phyloP scores from a whole-genome alignment of 2,329 filamentous ascomycete genomes.

The Alternaria panax region DNA sequence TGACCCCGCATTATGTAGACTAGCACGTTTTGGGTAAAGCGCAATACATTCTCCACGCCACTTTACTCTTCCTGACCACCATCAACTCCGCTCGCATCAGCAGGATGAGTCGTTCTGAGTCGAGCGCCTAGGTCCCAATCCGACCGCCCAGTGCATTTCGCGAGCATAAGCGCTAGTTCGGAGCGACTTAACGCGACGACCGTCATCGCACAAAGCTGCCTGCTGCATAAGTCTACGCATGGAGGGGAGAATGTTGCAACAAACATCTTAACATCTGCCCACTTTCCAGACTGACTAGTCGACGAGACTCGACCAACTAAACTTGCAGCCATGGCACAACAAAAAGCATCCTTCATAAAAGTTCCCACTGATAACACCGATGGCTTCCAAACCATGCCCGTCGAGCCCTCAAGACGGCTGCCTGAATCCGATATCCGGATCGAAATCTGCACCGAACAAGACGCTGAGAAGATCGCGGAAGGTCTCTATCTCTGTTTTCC shows the following conservation, averaged over 20 bases:
- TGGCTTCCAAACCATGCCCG: slow-evolving; percentile 29
- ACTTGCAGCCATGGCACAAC: slow-evolving; percentile 14
- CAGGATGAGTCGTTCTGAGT: not conserved
- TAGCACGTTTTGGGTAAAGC: not conserved
- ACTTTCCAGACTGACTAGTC: rapidly evolving
- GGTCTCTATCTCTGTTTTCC: slow-evolving; percentile 38
- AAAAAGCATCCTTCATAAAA: slow-evolving; percentile 29
- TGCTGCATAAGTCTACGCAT: not conserved
- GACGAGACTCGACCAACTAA: rapidly evolving
- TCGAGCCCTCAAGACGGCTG: slow-evolving; percentile 27
- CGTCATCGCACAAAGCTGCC: not conserved
- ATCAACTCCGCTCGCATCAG: not conserved
- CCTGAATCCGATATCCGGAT: slow-evolving; percentile 26
- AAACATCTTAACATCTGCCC: not conserved
- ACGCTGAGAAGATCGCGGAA: slow-evolving; percentile 32
- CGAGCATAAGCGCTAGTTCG: not conserved
- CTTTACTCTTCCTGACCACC: not conserved
- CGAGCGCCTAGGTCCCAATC: not conserved
- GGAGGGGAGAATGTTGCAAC: too few species aligned
- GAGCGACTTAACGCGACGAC: not conserved
- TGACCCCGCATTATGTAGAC: not conserved
- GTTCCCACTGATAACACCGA: slow-evolving; percentile 6
- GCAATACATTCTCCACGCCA: not conserved
- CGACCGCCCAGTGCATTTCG: not conserved
- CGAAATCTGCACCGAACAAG: slow-evolving; percentile 25